Base-by-base conservation (phyloP, 169 alveolate species). In the Cryptosporidium ubiquitum region DNA sequence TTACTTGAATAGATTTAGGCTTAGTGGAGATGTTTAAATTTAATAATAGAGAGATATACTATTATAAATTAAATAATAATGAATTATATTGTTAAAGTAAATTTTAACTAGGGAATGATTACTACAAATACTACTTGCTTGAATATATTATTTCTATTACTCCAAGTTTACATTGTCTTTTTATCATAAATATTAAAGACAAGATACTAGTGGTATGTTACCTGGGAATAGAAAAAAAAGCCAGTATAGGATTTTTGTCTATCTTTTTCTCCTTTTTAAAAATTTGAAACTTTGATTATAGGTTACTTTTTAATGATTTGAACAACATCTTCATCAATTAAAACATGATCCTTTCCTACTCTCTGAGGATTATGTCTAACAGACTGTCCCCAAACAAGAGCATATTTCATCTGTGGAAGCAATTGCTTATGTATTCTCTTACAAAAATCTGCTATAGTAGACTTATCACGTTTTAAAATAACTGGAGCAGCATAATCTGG, bases 361-460 rank as follows among this genome's bases (percentile, higher is more conserved):
- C 94, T 96, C 91, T 97, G 97, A 29, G 99, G 99, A 93, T 95
- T 96, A 91, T 97, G 99, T 92, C 98, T 98, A 14, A 96, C 99
- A 40, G 99, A 96, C 64, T 93, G 94, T 4, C 99, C 99, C 99
- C 99, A 98, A 31, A 98, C 99, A 73, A 97, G 89, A n/a, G 99
- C 99, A 64, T 96, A 97, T 93, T 97, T 97, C 92, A 95, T 92
- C 79, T 96, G 98, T 29, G 93, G 85, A 31, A 95, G 94, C 70
- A 96, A 92, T 29, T 95, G 94, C 68, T 91, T 94, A 86, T 95
- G 97, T 47, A 96, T 91, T 69, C 96, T 91, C 55, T 84, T 84
- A 74, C 97, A 95, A 58, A 96, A 93, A 55, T 92, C 96, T 57
- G 94, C 94, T 9, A 94, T 91, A 18, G 96, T 92, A 84, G 97